These are phyloP conservation scores for Suillus alpinus DNA, from an alignment of 768 basidiomycete species.

Conservation along the genomic window DNA sequence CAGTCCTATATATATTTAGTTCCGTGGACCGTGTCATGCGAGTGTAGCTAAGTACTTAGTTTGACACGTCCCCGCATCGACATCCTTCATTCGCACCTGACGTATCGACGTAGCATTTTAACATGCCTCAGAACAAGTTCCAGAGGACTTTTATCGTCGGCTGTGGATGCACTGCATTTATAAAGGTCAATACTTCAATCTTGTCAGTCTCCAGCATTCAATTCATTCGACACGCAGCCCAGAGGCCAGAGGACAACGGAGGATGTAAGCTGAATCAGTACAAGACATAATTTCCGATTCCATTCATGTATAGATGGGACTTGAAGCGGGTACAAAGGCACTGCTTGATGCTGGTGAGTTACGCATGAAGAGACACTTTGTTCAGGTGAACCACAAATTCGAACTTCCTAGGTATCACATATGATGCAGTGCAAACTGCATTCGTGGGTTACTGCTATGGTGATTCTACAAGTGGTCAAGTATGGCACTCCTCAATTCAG, in stretches of 20 bases:
- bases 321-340: conserved; percentile 86
- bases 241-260: conserved; percentile 64
- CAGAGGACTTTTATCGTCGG: conserved; percentile 60
- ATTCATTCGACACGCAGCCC: conserved; percentile 43
- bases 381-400: background rate
- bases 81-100: background rate
- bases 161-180: conserved; percentile 74
- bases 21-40: background rate
- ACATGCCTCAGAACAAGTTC: conserved; percentile 9
- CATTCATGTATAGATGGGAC: conserved; percentile 61
- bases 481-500: conserved; percentile 22
- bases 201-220: background rate
- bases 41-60: background rate
- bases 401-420: conserved; percentile 64
- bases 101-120: background rate
- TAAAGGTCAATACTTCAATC: conserved; percentile 50
- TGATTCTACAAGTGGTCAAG: conserved; percentile 77
- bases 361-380: background rate
- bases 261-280: conserved; percentile 46
- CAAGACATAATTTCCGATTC: background rate
- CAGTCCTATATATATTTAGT: background rate
- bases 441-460: conserved; percentile 80
- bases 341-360: conserved; percentile 73
- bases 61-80: background rate
- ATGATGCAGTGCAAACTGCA: conserved; percentile 71